Conservation (phyloP, 768 basidiomycete genomes). For the Crassisporium funariophilum region DNA sequence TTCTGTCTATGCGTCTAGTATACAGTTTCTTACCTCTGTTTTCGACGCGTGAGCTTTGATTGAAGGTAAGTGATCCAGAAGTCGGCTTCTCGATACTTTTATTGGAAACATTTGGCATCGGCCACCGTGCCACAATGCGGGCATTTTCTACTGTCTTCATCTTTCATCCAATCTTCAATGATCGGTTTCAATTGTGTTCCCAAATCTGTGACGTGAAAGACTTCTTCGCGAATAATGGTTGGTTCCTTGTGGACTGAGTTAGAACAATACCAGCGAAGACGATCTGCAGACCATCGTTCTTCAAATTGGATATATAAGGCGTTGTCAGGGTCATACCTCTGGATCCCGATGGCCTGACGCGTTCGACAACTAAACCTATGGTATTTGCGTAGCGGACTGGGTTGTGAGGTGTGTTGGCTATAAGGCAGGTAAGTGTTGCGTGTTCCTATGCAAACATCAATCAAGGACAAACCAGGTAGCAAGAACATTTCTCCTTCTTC, state of each 20-base stretch:
- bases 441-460: background rate
- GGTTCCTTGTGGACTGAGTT: constrained; percentile 52
- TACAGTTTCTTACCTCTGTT: too few species aligned
- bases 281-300: constrained; percentile 53
- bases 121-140: constrained; percentile 60
- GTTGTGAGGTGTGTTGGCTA: constrained; percentile 96
- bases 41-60: too few species aligned
- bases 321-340: constrained; percentile 53
- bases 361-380: constrained; percentile 89
- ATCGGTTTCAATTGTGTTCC: constrained; percentile 93
- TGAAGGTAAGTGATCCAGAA: too few species aligned
- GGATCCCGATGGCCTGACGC: constrained; percentile 73
- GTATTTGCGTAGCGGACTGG: constrained; percentile 91
- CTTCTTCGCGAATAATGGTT: constrained; percentile 57
- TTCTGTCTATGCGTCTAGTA: too few species aligned
- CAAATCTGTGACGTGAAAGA: constrained; percentile 87
- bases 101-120: constrained; percentile 41
- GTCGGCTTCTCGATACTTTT: too few species aligned
- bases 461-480: constrained; percentile 48
- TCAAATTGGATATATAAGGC: background rate
- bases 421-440: background rate
- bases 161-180: constrained; percentile 81
- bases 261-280: constrained; percentile 90
- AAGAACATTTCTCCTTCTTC: constrained; percentile 97
- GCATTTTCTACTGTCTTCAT: constrained; percentile 69